Percentiles rank a stretch among this genome's conserved stretches.
Evolutionary conservation across 306 rosid genomes (phyloP).

Genomic region (Vicia sativa): DNA sequence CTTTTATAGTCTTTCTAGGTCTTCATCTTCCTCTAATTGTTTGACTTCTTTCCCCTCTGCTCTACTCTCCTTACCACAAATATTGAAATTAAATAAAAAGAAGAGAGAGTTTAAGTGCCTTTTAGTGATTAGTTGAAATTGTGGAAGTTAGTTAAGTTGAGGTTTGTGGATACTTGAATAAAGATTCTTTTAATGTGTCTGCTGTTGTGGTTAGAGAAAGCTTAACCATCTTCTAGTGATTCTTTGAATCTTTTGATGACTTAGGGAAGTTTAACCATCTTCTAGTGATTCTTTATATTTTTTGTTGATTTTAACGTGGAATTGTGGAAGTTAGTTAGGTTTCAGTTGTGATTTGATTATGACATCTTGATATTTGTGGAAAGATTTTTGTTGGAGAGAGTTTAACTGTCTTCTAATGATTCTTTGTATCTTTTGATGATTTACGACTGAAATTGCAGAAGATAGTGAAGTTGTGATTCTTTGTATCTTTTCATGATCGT

Average conservation of each 20-base stretch:
- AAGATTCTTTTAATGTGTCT: background rate
- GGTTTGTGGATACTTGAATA: background rate
- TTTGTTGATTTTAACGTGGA: background rate
- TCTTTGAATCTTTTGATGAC: no score
- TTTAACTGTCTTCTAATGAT: background rate
- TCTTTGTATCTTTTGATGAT: background rate
- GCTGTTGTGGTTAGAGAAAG: background rate
- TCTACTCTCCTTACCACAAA: no score
- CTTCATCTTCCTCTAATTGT: no score
- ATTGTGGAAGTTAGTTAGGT: background rate
- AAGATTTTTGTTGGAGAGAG: background rate
- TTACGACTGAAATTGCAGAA: background rate
- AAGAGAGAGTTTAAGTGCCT: no score
- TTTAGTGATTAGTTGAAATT: background rate
- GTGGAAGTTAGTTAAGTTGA: background rate
- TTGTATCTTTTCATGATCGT: background rate
- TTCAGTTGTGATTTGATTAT: background rate
- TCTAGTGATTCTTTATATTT: background rate
- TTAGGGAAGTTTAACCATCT: no score
- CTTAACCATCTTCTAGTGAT: background rate
- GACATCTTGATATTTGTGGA: background rate
- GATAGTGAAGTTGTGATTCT: background rate
- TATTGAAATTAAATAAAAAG: no score
- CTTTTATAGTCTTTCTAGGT: no score
- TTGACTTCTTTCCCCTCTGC: no score